phyloP scores from a whole-genome alignment of 2,329 filamentous ascomycete genomes.

The Eurotiales sp. region DNA sequence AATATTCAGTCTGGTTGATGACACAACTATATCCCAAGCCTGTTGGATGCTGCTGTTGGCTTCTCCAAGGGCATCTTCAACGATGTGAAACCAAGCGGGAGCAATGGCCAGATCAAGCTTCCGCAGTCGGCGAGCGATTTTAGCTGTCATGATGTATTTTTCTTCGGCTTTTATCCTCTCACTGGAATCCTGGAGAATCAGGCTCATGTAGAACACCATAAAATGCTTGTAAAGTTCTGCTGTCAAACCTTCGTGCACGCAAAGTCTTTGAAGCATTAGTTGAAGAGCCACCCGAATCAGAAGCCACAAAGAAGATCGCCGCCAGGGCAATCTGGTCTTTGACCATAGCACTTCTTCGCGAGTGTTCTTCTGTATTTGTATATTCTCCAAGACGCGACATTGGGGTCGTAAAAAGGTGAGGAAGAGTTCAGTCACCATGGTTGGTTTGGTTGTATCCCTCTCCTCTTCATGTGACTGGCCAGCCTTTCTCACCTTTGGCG shows the following conservation, averaged over 20 bases:
- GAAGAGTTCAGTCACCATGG: slow-evolving; percentile 52
- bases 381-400: slow-evolving; percentile 25
- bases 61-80: slow-evolving; percentile 1
- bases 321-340: slow-evolving; percentile 41
- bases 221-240: slow-evolving; percentile 3
- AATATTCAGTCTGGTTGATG: background rate
- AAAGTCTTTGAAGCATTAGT: slow-evolving; percentile 1
- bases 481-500: slow-evolving; percentile 40
- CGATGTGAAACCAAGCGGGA: background rate
- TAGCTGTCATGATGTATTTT: slow-evolving; percentile 6
- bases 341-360: slow-evolving; percentile 53
- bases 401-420: slow-evolving; percentile 41
- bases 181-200: background rate
- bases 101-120: slow-evolving; percentile 2
- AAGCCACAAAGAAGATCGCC: slow-evolving; percentile 53
- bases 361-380: slow-evolving; percentile 48
- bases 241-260: background rate
- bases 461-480: slow-evolving; percentile 34
- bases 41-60: slow-evolving; percentile 3
- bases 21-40: background rate
- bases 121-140: slow-evolving; percentile 3
- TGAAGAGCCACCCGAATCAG: slow-evolving; percentile 40
- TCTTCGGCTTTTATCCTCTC: background rate
- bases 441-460: slow-evolving; percentile 50
- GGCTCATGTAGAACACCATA: slow-evolving; percentile 6